Evolutionary conservation across 441 rosid genomes (phyloP), one percentile per base, ranked within the genome.

Genomic region (Arabidopsis lyrata): DNA sequence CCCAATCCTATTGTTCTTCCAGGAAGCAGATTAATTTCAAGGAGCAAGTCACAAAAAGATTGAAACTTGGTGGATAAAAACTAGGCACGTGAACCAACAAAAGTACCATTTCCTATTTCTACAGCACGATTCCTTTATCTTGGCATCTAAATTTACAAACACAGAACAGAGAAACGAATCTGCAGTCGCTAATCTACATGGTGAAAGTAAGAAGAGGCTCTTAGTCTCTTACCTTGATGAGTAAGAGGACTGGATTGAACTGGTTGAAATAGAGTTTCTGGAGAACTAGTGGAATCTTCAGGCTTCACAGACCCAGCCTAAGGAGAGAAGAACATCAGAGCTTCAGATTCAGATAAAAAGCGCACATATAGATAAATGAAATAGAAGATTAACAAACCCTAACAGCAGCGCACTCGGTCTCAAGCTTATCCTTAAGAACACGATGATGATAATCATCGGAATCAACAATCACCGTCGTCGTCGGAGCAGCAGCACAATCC

Each of bases 381-480:
- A 60, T 8, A 59, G 71, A 70, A 66, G 53, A 72, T 48, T 18
- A 48, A 3, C 5, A 70, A 81, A 92, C 99, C 81, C 80, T 70
- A 68, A 85, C 94, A 61, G 65, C 27, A 63, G 95, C 90, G 62
- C 96, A 88, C 61, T 90, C 92, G 7, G 80, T 82, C 62, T 92
- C 86, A 59, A 92, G 96, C 79, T 81, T 84, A 50, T 65, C 80
- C 81, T 86, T 86, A 62, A 95, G 97, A 75, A 81, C 42, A 68
- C 83, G 88, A 49, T 16, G 88, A 49, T 20, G 88, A 73, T 80
- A 74, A 54, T 81, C 86, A 34, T 85, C 90, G 38, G 85, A 45
- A 65, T 80, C 84, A 75, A 49, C 70, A 59, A 72, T 65, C 47
- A 69, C 75, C 73, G 69, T 50, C 47, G 81, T 58, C 16, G 77